Conservation (phyloP, 768 basidiomycete species). For the Cystobasidium ongulense region DNA sequence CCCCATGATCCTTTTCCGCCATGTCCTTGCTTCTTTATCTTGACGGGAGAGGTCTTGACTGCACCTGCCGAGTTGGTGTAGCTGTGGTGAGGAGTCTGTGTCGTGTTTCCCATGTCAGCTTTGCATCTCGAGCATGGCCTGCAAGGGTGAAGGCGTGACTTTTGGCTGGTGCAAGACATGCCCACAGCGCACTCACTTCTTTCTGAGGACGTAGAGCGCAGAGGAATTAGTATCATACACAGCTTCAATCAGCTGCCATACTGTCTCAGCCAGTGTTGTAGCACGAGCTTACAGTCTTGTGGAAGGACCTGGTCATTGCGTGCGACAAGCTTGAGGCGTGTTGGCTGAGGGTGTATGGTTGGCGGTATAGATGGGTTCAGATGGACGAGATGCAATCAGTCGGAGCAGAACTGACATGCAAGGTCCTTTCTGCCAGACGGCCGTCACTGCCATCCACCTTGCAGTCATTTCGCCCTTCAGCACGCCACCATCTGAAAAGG, state of each 20-base stretch:
- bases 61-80: slow-evolving; percentile 21
- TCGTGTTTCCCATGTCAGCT: neutral
- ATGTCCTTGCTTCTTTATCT: slow-evolving; percentile 15
- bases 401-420: too few relatives aligned
- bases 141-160: neutral
- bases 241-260: neutral
- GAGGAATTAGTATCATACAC: too few relatives aligned
- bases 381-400: too few relatives aligned
- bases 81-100: slow-evolving; percentile 22
- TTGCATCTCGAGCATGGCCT: too few relatives aligned
- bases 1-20: slow-evolving; percentile 23
- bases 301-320: slow-evolving; percentile 20
- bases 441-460: too few relatives aligned
- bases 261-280: neutral
- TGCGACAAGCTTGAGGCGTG: neutral
- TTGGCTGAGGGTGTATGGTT: slow-evolving; percentile 11
- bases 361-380: too few relatives aligned
- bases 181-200: neutral
- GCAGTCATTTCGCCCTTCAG: too few relatives aligned
- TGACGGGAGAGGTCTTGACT: slow-evolving; percentile 2
- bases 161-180: neutral
- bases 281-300: slow-evolving; percentile 19
- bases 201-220: neutral
- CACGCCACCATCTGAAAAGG: too few relatives aligned
- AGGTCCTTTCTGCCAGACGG: too few relatives aligned